Base-by-base conservation (phyloP, 2,329 filamentous ascomycete genomes). In the Diaporthe sp. region DNA sequence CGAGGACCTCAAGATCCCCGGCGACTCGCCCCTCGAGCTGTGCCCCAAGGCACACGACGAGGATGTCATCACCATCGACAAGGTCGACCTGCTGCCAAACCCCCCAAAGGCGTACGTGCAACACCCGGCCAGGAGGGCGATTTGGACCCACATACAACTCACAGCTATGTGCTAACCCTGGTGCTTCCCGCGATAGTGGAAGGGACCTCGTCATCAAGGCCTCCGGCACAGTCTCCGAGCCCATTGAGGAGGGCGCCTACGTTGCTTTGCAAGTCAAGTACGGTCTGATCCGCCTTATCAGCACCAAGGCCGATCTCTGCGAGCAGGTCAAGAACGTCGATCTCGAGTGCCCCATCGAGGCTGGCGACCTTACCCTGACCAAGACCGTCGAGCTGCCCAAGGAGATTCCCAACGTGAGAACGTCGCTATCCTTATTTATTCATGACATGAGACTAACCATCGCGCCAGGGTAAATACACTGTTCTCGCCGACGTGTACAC, bases 201-300 rank as follows among this genome's bases (percentile, higher is more conserved):
- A 78, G 91, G 79, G 90, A 90, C 27, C 92, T 99, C 71, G 87
- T 88, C 74, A 97, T 99, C 86, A 91, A 91, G 77, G 97, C 96
- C 61, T 88, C 86, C 42, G 97, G 96, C 73, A 90, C 86, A n/a
- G 89, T 98, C 77, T 89, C 88, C 78, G 85, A 97, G 80, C 85
- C 88, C 69, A 92, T 99, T 77, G 89, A 92, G 72, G 83, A 95
- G 74, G 96, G 95, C 74, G 94, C 96, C 75, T 94, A 94, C 79
- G 93, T 98, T 76, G 88, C 93, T 63, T 83, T 99, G 53, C 90
- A 92, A 78, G 96, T 99, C 85, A 98, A 98, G 86, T 98, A 97
- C 84, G 96, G 96, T 75, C 88, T 98, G 78, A 98, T 99, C 83
- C 94, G 92, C 72, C 90, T 99, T 77, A 91, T 99, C 84, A 94